A percentile compares a stretch with the other conserved stretches of the same genome.
phyloP scores from a whole-genome alignment of 106 monocot genomes.

The Dendrobium chrysotoxum region DNA sequence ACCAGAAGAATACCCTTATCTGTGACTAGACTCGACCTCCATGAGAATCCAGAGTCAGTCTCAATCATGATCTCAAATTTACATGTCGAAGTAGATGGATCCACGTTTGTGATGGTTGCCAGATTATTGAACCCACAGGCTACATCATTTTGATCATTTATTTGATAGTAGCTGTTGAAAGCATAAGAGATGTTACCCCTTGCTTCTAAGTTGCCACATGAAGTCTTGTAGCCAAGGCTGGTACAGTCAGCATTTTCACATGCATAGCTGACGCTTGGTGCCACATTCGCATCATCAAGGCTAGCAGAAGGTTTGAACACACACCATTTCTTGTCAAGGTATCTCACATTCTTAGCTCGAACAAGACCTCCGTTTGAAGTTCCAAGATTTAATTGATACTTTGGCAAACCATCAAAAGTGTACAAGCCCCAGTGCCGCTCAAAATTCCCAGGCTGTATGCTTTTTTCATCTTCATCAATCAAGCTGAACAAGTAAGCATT shows the following conservation, averaged over 20 bases:
- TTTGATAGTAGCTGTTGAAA: conserved; percentile 86
- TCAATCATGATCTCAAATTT: conserved; percentile 63
- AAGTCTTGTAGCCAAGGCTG: conserved; percentile 72
- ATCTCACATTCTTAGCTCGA: conserved; percentile 39
- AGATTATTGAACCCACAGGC: conserved; percentile 61
- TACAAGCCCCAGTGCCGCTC: conserved; percentile 86
- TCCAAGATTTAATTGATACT: conserved; percentile 52
- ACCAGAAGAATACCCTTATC: background rate
- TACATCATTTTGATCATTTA: conserved; percentile 56
- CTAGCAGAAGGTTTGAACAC: conserved; percentile 51
- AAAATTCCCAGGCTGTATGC: conserved; percentile 80
- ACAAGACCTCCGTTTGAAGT: conserved; percentile 22
- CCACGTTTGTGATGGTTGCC: conserved; percentile 37
- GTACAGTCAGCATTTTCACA: conserved; percentile 72
- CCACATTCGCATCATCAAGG: conserved; percentile 39
- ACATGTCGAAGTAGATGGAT: conserved; percentile 58
- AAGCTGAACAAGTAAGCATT: conserved; percentile 77
- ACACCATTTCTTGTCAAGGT: conserved; percentile 66
- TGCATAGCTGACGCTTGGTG: conserved; percentile 60
- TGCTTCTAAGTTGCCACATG: conserved; percentile 49
- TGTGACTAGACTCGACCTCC: background rate
- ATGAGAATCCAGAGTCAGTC: conserved; percentile 1
- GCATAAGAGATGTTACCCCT: conserved; percentile 80
- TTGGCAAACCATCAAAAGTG: conserved; percentile 52
- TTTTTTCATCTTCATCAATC: conserved; percentile 79